Evolutionary conservation across 306 rosid genomes (phyloP), one percentile per base, ranked within the genome.

Genomic region (Prunus salicina): DNA sequence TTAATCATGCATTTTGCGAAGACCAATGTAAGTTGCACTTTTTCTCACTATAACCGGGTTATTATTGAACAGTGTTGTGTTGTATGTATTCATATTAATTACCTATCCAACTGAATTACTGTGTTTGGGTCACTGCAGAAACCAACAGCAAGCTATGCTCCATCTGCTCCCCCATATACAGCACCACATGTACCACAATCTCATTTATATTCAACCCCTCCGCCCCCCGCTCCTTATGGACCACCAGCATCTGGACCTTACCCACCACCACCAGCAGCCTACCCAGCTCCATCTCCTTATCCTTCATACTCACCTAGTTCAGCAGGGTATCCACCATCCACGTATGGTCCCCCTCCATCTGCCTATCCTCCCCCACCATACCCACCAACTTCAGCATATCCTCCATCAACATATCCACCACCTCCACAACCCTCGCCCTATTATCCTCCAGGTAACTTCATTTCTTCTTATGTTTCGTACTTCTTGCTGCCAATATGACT

Each of bases 101-200:
- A 15, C 28, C 43, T 43, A 19, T 20, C 24, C 6, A 20, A 34
- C 73, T 81, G 62, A 73, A 55, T 32, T 70, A 24, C 32, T 68
- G 53, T 15, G 3, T 63, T 76, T 57, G 66, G 38, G 53, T 64
- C 56, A 46, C 73, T 82, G 77, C 87, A 87, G 91, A 82, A 78
- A 78, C 79, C 71, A 6, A 45, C 58, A 13, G 50, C 88, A 72
- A 74, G 58, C 79, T 84, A 74, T 64, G 68, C 83, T 67, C 87
- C 90, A 0, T 87, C 91, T 3, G 96, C 88, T 25, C 90, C 93
- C 2, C 89, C 91, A 6, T 90, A 85, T 64, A 78, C 19, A 43
- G 74, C 79, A 43, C 76, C 87, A 19, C 25, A 82, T 49, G 45
- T 74, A 14, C 83, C 84, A 22, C 68, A 76, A 12, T 27, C 47